Evolutionary conservation across 768 basidiomycete genomes (phyloP), one percentile per base, ranked within the genome.

Genomic region (Cyathus striatus): DNA sequence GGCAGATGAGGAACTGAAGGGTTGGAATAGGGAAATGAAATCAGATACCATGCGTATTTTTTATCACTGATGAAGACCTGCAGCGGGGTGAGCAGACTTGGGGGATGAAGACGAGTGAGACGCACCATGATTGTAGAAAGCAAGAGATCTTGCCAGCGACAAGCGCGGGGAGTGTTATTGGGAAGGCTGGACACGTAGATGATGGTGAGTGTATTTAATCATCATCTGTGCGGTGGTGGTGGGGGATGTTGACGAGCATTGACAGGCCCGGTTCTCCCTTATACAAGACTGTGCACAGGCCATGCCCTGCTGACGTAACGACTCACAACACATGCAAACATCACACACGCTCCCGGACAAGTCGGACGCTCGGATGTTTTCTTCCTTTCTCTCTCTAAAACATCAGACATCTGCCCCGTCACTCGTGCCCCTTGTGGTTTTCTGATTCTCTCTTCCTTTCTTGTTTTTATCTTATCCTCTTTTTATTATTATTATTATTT

Each of bases 1-100:
- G 48, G 41, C 40, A n/a, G 45, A 33, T 17, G 35, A 37, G 32
- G 32, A 33, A 43, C 43, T 46, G 44, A 30, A 43, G 44, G 42
- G 43, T n/a, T n/a, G n/a, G 44, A 34, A n/a, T 43, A 38, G 34
- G 32, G 12, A 13, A n/a, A 17, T n/a, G 21, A n/a, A 38, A 13
- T 39, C 25, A 48, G n/a, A 38, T 59, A 88, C 86, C 86, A 90
- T 50, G 86, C 86, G 59, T 86, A 90, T 71, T 89, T 90, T 67
- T 81, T 85, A 59, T 72, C 74, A 58, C 75, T 79, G 60, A 88
- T 72, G 56, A 86, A n/a, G 41, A 46, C 23, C 49, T 51, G 37
- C 23, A 45, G 23, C 23, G 26, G 43, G 39, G 34, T 44, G 6
- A 23, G 25, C 40, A 27, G 7, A 9, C 23, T 23, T 17, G 25